Base-by-base conservation (phyloP, 805 yeast genomes). In the Candida ulmi region DNA sequence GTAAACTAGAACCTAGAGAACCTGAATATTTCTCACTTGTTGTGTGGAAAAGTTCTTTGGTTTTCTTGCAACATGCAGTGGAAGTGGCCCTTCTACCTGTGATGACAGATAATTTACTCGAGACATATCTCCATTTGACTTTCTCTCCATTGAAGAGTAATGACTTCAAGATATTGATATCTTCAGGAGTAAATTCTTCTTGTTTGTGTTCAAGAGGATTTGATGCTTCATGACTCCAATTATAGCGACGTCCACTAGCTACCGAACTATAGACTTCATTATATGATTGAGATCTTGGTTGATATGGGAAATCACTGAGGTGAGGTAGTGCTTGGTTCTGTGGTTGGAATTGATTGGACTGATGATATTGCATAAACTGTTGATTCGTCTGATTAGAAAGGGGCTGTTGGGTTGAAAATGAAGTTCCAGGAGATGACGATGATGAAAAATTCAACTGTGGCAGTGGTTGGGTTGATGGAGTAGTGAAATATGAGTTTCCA, bases 41-140 rank as follows among this genome's bases (percentile, higher is more conserved):
- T 28, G 73, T 66, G 4, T 80, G 80, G 50, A 76, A 70, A 51
- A 77, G 47, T 25, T 66, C 71, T 47, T 74, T 75, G 48, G 73
- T 74, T 55, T 77, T 78, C 47, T 70, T 72, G 35, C 66, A 66
- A 34, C 80, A 78, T 32, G 78, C 77, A 3, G 74, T 62, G 4
- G 78, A 71, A 5, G 80, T 71, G 9, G 58, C 55, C 25, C 57
- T 37, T 42, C 58, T 42, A 5, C 55, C 58, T 17, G 55, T 48
- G 13, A 39, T 28, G 64, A 69, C 32, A 66, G 69, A 50, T 63
- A 74, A 38, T 53, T 55, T 47, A 7, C 51, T 47, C 1, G 83
- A 72, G 47, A 78, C 68, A 50, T 66, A 76, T 51, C 72, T 72
- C 83, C 83, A 77, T 50, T 77, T 77, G 47, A 72, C 71, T 41